Percentiles rank a stretch among this genome's conserved stretches.
phyloP scores from a whole-genome alignment of 2,329 filamentous ascomycete species.

The Colletotrichum orbiculare region DNA sequence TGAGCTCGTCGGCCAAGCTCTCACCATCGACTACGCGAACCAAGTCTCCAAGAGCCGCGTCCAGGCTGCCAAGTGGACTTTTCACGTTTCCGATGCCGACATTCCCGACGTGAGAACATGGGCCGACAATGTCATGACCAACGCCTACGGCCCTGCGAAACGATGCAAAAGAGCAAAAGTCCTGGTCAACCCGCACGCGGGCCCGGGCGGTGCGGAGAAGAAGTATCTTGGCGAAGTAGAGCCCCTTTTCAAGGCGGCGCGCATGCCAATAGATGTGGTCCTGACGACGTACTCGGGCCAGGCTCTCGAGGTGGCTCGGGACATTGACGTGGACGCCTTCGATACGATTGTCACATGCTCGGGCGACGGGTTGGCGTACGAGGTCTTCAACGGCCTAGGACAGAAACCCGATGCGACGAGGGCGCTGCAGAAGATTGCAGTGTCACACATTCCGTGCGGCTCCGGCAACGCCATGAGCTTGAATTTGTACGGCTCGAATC shows the following conservation, averaged over 20 bases:
- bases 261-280: constrained; percentile 79
- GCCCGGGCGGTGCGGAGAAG: constrained; percentile 79
- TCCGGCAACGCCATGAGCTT: constrained; percentile 94
- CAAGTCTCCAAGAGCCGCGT: constrained; percentile 69
- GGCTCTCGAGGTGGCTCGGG: constrained; percentile 79
- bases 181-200: constrained; percentile 90
- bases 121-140: constrained; percentile 71
- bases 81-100: constrained; percentile 51
- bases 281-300: constrained; percentile 79
- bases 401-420: constrained; percentile 78
- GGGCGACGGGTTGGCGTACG: constrained; percentile 90
- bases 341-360: constrained; percentile 92
- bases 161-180: constrained; percentile 84
- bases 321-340: constrained; percentile 80
- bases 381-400: constrained; percentile 93
- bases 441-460: constrained; percentile 90
- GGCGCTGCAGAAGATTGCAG: constrained; percentile 81
- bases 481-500: constrained; percentile 86
- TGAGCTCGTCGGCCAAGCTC: constrained; percentile 66
- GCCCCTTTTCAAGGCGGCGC: constrained; percentile 85
- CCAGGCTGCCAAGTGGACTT: constrained; percentile 69
- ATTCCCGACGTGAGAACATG: constrained; percentile 67
- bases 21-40: constrained; percentile 80
- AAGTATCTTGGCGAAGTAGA: constrained; percentile 80
- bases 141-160: constrained; percentile 77